These are phyloP conservation scores for Hymenoscyphus salicellus DNA, from an alignment of 2,329 filamentous ascomycete species.

Conservation along the genomic window DNA sequence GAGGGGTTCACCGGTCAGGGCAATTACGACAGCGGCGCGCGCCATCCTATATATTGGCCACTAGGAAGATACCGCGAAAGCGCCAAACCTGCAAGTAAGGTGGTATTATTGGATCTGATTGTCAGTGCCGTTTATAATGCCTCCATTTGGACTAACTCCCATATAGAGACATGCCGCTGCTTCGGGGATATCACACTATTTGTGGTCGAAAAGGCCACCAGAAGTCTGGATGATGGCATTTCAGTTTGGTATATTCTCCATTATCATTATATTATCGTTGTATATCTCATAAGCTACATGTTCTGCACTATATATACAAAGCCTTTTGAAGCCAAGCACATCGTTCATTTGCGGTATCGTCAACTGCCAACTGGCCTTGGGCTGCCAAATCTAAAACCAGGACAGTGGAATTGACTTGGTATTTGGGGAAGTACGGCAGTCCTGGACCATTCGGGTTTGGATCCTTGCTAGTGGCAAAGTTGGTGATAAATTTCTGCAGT, in stretches of 20 bases:
- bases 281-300: neutral
- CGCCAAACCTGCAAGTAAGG: too few species aligned
- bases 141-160: too few species aligned
- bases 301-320: constrained; percentile 12
- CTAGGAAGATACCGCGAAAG: too few species aligned
- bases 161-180: neutral
- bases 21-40: too few species aligned
- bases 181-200: neutral
- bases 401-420: constrained; percentile 21
- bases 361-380: constrained; percentile 19
- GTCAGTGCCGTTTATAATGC: too few species aligned
- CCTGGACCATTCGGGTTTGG: constrained; percentile 31
- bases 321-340: constrained; percentile 38
- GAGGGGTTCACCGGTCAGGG: too few species aligned
- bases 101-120: too few species aligned
- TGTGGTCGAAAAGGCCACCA: neutral
- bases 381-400: constrained; percentile 18
- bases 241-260: neutral
- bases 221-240: neutral
- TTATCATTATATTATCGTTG: neutral
- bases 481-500: constrained; percentile 40
- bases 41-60: too few species aligned
- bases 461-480: constrained; percentile 30
- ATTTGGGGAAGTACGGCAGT: constrained; percentile 26
- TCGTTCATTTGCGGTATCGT: constrained; percentile 33